These are phyloP conservation scores for Pelargonium citronellum DNA, from an alignment of 441 rosid species.

Conservation along the genomic window DNA sequence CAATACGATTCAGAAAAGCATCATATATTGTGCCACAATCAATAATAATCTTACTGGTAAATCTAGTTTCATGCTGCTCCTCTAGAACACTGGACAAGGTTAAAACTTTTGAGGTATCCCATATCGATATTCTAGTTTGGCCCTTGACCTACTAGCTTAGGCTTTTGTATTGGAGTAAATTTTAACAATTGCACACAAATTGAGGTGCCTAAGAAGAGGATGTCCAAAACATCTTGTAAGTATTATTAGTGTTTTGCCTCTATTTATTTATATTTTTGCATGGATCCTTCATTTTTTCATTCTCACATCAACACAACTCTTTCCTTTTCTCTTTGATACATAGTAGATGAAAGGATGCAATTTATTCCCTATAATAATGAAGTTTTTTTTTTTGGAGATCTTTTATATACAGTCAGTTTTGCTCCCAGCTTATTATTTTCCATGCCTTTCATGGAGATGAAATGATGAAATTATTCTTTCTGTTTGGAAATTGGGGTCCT, in stretches of 20 bases:
- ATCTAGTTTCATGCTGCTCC: background rate
- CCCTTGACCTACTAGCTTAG: no score
- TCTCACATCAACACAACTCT: background rate
- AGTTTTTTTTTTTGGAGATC: background rate
- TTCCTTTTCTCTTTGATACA: constrained; percentile 1
- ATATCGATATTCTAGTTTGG: no score
- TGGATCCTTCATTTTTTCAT: background rate
- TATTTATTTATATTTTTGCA: background rate
- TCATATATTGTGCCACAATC: background rate
- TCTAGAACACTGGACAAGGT: no score
- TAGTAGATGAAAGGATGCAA: background rate
- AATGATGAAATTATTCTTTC: background rate
- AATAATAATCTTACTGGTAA: background rate
- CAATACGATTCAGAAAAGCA: background rate
- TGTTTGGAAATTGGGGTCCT: background rate
- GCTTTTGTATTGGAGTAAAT: no score
- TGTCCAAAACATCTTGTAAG: no score
- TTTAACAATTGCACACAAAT: no score
- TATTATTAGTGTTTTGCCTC: background rate
- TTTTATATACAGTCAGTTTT: background rate
- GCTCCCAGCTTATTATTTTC: constrained; percentile 1
- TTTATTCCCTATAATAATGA: background rate
- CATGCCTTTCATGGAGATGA: background rate
- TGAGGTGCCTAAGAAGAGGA: no score
- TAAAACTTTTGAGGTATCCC: no score